phyloP scores from a whole-genome alignment of 2,329 filamentous ascomycete species.

The Arthroderma sp. region DNA sequence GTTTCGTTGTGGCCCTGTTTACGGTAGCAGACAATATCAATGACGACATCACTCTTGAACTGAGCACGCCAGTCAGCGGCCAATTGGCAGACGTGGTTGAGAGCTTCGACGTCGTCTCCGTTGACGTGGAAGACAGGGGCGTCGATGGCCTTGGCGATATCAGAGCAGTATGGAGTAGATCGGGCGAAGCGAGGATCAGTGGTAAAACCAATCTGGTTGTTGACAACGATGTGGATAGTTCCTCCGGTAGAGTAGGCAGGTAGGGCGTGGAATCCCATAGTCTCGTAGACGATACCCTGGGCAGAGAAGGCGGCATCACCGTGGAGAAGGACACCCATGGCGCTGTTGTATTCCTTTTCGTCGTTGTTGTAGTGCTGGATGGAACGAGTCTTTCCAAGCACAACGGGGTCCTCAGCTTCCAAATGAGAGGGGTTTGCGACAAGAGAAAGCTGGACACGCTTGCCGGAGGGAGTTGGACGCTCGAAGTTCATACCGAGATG shows the following conservation, averaged over 20 bases:
- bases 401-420: conserved; percentile 95
- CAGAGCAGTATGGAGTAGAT: conserved; percentile 96
- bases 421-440: conserved; percentile 98
- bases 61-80: conserved; percentile 96
- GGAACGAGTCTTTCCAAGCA: conserved; percentile 90
- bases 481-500: conserved; percentile 99
- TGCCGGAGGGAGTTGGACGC: conserved; percentile 91
- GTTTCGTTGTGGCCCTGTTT: conserved; percentile 99
- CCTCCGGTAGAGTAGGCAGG: conserved; percentile 95
- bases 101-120: conserved; percentile 92
- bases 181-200: conserved; percentile 95
- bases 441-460: conserved; percentile 96
- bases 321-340: conserved; percentile 92
- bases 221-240: conserved; percentile 92
- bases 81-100: conserved; percentile 96
- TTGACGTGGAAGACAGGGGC: conserved; percentile 99
- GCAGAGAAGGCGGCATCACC: conserved; percentile 95
- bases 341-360: conserved; percentile 73
- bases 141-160: conserved; percentile 98
- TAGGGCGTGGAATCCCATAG: conserved; percentile 90
- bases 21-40: conserved; percentile 97
- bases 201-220: conserved; percentile 99
- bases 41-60: conserved; percentile 96
- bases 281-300: conserved; percentile 97
- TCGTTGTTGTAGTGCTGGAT: conserved; percentile 99